A percentile compares a stretch with the other conserved stretches of the same genome.
Conservation (phyloP, 352 stramenopile species). For the Halophytophthora polymorphica region DNA sequence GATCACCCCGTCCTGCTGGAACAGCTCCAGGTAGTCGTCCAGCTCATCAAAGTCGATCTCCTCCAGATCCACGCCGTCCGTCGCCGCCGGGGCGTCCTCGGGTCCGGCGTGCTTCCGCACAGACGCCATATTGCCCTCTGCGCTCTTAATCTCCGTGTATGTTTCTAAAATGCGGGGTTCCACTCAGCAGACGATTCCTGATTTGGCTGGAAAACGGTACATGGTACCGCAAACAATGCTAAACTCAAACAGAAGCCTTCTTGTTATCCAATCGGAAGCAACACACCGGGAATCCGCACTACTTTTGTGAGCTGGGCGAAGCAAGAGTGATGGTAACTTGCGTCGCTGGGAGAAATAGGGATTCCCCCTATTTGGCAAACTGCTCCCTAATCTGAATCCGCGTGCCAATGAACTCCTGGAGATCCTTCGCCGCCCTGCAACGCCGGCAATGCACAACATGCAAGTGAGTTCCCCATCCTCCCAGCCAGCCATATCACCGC, state of each 20-base stretch:
- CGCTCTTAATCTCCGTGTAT: neutral
- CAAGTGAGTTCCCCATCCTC: neutral
- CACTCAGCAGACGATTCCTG: no score
- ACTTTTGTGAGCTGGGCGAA: no score
- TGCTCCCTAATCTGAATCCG: conserved; percentile 56
- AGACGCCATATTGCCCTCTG: neutral
- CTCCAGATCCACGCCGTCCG: conserved; percentile 55
- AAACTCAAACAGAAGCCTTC: no score
- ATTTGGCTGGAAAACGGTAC: no score
- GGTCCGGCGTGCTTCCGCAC: conserved; percentile 1
- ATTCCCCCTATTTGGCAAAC: conserved; percentile 10
- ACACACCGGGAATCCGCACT: no score
- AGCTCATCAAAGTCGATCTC: conserved; percentile 94
- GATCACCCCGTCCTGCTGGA: conserved; percentile 92
- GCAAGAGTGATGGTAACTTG: no score
- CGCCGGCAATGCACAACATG: conserved; percentile 23
- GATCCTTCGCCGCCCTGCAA: conserved; percentile 67
- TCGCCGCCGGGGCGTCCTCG: conserved; percentile 1
- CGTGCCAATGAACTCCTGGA: conserved; percentile 71
- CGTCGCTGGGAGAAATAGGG: neutral
- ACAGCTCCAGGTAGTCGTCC: conserved; percentile 93
- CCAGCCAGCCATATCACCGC: neutral
- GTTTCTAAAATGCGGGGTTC: no score
- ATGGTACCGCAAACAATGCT: no score
- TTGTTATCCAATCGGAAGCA: no score